Base-by-base conservation (phyloP, 2,329 filamentous ascomycete genomes). In the Ceratocystis diversiconidia region DNA sequence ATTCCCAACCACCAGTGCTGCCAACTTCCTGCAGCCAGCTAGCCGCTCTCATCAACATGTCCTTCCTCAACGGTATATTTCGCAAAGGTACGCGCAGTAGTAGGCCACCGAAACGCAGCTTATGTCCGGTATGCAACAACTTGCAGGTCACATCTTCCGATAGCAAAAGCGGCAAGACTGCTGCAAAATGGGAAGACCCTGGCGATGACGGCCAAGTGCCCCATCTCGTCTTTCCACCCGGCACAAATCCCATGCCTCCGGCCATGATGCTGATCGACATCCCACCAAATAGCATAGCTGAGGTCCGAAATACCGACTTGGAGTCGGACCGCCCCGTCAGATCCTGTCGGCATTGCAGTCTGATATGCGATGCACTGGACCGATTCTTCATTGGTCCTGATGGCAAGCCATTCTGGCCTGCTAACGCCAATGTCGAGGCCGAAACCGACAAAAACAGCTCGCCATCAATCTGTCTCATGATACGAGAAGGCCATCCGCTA, bases 191-290 rank as follows among this genome's bases (percentile, higher is more conserved):
- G 66, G 63, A 65, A 22, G 66, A 67, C 43, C 66, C 59, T 52
- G 60, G 63, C 43, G 63, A 65, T 19, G 66, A 67, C n/a, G 60
- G 60, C 2, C 48, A 60, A 2, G 41, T 43, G 5, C 63, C 63
- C 3, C 48, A 43, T 25, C 48, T 67, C 6, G 30, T 60, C 19
- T 67, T 67, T 25, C 60, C 63, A 5, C 66, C 66, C 10, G 50
- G 57, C 44, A 44, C 64, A 19, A 67, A 65, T 22, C 66, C 66
- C 8, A 67, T 65, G 59, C 66, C 66, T 19, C 66, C 66, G n/a
- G 48, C 66, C 36, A 67, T 67, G 66, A 67, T 65, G 63, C 41
- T 67, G 25, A 32, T 67, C 28, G 63, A 67, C 43, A 67, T 67
- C 17, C 66, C 63, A 22, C 66, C 66, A 30, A 59, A 43, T 28